Base-by-base conservation (phyloP, 1,284 basidiomycete species). In the Sporisorium graminicola region DNA sequence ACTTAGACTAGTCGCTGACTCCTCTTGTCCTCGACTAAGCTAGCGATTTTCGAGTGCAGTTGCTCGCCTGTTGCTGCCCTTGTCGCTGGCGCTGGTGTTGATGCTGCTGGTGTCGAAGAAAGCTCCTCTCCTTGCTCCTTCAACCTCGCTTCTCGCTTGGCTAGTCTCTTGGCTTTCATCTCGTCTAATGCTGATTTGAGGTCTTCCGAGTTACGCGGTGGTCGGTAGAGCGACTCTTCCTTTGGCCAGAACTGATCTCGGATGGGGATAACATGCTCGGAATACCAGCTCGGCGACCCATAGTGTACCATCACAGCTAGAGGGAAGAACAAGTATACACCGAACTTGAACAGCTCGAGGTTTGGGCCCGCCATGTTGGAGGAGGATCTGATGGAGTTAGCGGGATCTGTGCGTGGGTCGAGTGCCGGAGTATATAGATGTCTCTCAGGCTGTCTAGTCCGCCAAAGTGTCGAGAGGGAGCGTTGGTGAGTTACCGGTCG, bases 251-350 rank as follows among this genome's bases (percentile, higher is more conserved):
- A 82, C 20, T 72, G 64, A 24, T 82, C 77, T 27, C 81, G 71
- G 47, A 81, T 72, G 12, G 94, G 93, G 44, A 92, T 86, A 44
- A 95, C 94, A 77, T 93, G 88, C 49, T 88, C 88, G 52, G 89
- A 88, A 83, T 95, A 96, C 94, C 94, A 97, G 42, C 92, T 90
- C 5, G 93, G 93, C 85, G 94, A 93, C 58, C 94, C 94, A 82
- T 93, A 95, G 85, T 95, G 92, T 58, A 94, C 87, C 87, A 96
- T 91, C 27, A 93, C 90, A 47, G 90, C 88, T 57, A 95, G 90
- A 0, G 94, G 94, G 74, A 95, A 91, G 85, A 94, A 94, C 66
- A 96, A 90, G 87, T 97, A 77, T 51, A 84, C 43, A 29, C 80
- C 79, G 55, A 84, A 84, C 65, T 83, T 84, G 75, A 80, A 81